Evolutionary conservation across 768 basidiomycete species (phyloP).

Genomic region (Auricularia heimuer): DNA sequence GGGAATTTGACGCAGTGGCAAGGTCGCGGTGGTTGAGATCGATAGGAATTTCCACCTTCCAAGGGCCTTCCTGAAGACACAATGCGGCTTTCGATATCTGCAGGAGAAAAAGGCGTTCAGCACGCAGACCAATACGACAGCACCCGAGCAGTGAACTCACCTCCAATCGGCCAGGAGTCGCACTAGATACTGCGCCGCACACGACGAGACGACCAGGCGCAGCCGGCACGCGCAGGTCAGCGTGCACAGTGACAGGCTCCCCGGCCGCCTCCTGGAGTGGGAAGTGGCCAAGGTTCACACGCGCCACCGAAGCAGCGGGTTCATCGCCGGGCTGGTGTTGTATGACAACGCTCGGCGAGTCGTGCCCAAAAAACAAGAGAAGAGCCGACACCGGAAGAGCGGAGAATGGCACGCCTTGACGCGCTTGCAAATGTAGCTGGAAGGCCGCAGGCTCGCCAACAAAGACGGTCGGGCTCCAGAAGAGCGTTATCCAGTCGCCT

Average conservation of each 20-base stretch:
- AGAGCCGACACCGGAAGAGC: slow-evolving; percentile 54
- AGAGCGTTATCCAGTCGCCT: slow-evolving; percentile 62
- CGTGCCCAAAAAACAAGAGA: slow-evolving; percentile 47
- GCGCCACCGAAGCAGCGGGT: slow-evolving; percentile 20
- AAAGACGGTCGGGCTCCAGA: slow-evolving; percentile 57
- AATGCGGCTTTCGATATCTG: slow-evolving; percentile 27
- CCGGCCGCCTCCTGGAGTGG: slow-evolving; percentile 11
- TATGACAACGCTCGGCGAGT: slow-evolving; percentile 40
- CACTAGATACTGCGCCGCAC: slow-evolving; percentile 46
- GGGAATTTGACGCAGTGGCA: slow-evolving; percentile 13
- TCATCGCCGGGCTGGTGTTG: slow-evolving; percentile 25
- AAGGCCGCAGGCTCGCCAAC: slow-evolving; percentile 59
- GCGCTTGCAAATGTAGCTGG: slow-evolving; percentile 58
- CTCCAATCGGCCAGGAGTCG: slow-evolving; percentile 38
- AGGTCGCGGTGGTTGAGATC: slow-evolving; percentile 31
- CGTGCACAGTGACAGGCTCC: slow-evolving; percentile 19
- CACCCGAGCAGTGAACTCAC: slow-evolving; percentile 29
- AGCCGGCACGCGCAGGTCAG: slow-evolving; percentile 40
- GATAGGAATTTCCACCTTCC: slow-evolving; percentile 59
- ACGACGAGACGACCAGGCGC: slow-evolving; percentile 49
- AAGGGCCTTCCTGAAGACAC: slow-evolving; percentile 47
- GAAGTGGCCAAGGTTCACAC: slow-evolving; percentile 40
- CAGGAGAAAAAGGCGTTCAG: slow-evolving; percentile 25
- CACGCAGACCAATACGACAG: slow-evolving; percentile 12
- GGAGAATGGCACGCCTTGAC: slow-evolving; percentile 37